These are phyloP conservation scores for Pseudocercospora pini-densiflorae DNA, from an alignment of 2,329 filamentous ascomycete species.

Conservation along the genomic window DNA sequence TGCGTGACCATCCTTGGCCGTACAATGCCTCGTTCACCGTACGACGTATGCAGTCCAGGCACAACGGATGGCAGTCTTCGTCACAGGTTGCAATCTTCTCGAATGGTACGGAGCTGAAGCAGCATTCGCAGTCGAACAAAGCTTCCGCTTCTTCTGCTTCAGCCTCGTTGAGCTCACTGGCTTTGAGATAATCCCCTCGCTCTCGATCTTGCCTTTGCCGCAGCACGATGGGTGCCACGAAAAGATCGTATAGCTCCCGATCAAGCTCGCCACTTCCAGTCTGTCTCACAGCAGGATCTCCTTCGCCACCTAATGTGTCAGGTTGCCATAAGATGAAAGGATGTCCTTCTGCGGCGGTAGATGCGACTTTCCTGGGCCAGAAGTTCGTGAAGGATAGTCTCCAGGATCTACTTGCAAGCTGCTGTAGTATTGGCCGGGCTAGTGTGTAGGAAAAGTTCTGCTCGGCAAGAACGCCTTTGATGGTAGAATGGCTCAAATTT, in stretches of 20 bases:
- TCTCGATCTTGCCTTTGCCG: conserved; percentile 46
- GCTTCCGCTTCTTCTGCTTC: conserved; percentile 53
- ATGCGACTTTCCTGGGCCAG: conserved; percentile 66
- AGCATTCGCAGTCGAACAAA: conserved; percentile 75
- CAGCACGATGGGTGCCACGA: conserved; percentile 49
- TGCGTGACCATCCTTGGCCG: conserved; percentile 88
- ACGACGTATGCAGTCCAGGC: conserved; percentile 80
- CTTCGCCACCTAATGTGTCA: conserved; percentile 45
- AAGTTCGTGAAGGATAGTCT: conserved; percentile 73
- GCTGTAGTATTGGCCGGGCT: conserved; percentile 70
- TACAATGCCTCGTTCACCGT: conserved; percentile 87
- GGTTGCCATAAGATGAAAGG: conserved; percentile 67
- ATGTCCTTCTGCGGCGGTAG: conserved; percentile 56
- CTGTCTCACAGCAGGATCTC: conserved; percentile 64
- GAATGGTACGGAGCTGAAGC: conserved; percentile 72
- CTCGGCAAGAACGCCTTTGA: conserved; percentile 79
- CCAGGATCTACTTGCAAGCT: conserved; percentile 75
- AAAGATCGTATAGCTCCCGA: conserved; percentile 52
- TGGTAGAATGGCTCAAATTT: conserved; percentile 71
- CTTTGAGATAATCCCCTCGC: conserved; percentile 46
- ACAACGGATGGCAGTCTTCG: conserved; percentile 71
- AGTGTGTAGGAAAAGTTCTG: conserved; percentile 78
- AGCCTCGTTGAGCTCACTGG: conserved; percentile 52
- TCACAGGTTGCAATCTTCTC: conserved; percentile 77
- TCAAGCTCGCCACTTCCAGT: conserved; percentile 65